Base-by-base conservation (phyloP, 1,139 yeast species). In the Suhomyces bribrorum region DNA sequence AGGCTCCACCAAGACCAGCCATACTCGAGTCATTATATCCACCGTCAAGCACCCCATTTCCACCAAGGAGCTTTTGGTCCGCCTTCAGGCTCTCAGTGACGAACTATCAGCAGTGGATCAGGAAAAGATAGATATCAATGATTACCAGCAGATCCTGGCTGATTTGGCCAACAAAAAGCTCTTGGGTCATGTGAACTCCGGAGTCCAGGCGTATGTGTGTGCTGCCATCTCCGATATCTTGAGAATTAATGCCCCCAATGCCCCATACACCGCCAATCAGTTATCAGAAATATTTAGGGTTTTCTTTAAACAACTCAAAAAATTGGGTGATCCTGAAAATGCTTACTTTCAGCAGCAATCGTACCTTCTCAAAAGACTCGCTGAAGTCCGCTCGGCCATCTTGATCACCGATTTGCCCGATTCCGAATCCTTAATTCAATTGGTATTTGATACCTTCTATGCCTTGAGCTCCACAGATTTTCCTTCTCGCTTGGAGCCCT, bases 181-280 rank as follows among this genome's bases (percentile, higher is more conserved):
- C 14, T 48, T 86, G 7, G 69, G 65, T 28, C 84, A 84, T 53
- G 66, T 78, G 37, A 88, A 87, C 52, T 49, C 61, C 3, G 95
- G 95, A 3, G 81, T 89, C 3, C 85, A 82, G 48, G 81, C 90
- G 0, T 79, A 73, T 44, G 75, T 77, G 2, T 82, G 94, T 13
- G 84, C 95, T 53, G 81, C 94, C 45, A 50, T 89, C 8, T 75
- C 90, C 3, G 96, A 89, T 57, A 68, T 90, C 11, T 62, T 90
- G 30, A 72, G 96, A 43, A 62, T 89, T 8, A 83, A 74, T 56
- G 97, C 96, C 0, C 97, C 97, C 0, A 87, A 89, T 59, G 96
- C 97, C 5, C 97, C 97, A 5, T 89, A 76, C 59, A 79, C 86
- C 2, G 80, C 81, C 25, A 49, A 64, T 1, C 83, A 85, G 47